Evolutionary conservation across 805 yeast species (phyloP).

Genomic region (Huiozyma naganishii): DNA sequence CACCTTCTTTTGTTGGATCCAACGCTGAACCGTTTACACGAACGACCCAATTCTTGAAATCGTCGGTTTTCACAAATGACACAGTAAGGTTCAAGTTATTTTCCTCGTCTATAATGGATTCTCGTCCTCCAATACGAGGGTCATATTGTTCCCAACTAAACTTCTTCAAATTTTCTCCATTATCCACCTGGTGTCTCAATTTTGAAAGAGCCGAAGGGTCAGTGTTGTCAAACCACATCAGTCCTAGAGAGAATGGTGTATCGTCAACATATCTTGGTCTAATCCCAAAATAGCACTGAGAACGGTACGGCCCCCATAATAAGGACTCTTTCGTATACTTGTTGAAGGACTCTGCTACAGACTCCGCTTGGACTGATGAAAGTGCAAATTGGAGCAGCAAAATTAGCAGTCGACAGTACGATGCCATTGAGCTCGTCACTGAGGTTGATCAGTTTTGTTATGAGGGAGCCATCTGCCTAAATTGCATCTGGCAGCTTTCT

Average conservation of each 20-base stretch:
- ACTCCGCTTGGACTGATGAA: not conserved
- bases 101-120: conserved; percentile 57
- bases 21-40: conserved; percentile 58
- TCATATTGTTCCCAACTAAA: conserved; percentile 87
- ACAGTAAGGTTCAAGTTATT: conserved; percentile 53
- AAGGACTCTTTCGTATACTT: conserved; percentile 39
- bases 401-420: no score
- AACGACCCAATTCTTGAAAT: conserved; percentile 72
- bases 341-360: conserved; percentile 12
- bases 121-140: conserved; percentile 78
- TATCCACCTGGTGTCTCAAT: conserved; percentile 68
- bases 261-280: conserved; percentile 46
- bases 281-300: conserved; percentile 77
- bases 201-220: conserved; percentile 40
- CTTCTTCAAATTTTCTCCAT: conserved; percentile 53
- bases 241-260: conserved; percentile 66
- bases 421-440: no score
- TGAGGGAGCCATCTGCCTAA: no score
- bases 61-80: conserved; percentile 63
- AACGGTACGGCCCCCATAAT: conserved; percentile 89
- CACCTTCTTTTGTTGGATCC: conserved; percentile 35
- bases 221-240: conserved; percentile 79
- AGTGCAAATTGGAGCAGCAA: not conserved
- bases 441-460: no score
- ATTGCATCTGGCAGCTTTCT: no score